A percentile compares a stretch with the other conserved stretches of the same genome.
Conservation (phyloP, 108 stramenopile genomes). For the Cylindrotheca fusiformis region DNA sequence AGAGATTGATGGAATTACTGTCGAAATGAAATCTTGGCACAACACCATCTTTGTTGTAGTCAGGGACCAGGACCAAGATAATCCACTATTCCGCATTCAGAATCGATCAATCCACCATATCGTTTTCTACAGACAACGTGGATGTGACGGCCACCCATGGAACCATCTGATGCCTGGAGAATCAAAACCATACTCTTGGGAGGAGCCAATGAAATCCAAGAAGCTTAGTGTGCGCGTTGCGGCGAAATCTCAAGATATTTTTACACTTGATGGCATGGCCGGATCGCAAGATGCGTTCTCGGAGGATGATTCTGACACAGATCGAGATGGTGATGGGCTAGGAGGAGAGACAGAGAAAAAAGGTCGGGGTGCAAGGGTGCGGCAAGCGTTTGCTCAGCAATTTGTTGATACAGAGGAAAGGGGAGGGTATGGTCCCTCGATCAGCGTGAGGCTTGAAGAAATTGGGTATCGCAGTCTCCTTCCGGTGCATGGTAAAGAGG, state of each 20-base stretch:
- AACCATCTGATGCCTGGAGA: slow-evolving; percentile 75
- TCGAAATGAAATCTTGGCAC: slow-evolving; percentile 82
- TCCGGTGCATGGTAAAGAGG: slow-evolving; percentile 45
- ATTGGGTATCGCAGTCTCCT: slow-evolving; percentile 72
- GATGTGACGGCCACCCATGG: slow-evolving; percentile 77
- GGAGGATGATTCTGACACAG: slow-evolving; percentile 2
- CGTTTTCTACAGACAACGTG: slow-evolving; percentile 82
- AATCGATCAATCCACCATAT: slow-evolving; percentile 71
- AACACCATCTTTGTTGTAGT: slow-evolving; percentile 83
- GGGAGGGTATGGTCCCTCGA: slow-evolving; percentile 61
- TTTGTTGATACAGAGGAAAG: slow-evolving; percentile 72
- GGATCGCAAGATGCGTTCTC: background rate
- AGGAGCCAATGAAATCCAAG: slow-evolving; percentile 85
- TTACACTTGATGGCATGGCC: slow-evolving; percentile 10
- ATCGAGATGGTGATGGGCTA: background rate
- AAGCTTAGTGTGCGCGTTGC: slow-evolving; percentile 80
- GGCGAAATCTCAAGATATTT: slow-evolving; percentile 13
- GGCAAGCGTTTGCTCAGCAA: slow-evolving; percentile 43
- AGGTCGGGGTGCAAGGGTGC: slow-evolving; percentile 13
- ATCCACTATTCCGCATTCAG: slow-evolving; percentile 81
- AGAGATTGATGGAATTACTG: slow-evolving; percentile 38
- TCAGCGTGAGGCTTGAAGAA: slow-evolving; percentile 81
- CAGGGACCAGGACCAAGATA: slow-evolving; percentile 37
- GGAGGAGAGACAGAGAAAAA: slow-evolving; percentile 8
- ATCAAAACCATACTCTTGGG: slow-evolving; percentile 73